Percentiles rank a stretch among this genome's conserved stretches.
phyloP scores from a whole-genome alignment of 495 filamentous ascomycete species.

The Sporormia fimetaria region DNA sequence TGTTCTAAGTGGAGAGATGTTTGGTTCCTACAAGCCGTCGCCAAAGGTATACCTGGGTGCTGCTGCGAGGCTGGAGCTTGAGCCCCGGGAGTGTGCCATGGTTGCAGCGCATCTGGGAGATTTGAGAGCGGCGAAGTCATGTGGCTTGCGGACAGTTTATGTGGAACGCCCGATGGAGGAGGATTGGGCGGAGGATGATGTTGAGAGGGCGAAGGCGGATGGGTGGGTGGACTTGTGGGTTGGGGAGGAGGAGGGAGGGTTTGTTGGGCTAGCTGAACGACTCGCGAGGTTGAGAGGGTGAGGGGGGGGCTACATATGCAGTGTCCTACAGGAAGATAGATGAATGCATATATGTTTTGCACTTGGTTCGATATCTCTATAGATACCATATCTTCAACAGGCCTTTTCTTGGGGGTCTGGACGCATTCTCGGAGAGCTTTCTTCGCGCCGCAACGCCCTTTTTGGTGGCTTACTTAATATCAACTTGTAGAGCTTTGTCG shows the following conservation, averaged over 20 bases:
- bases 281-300: too few species aligned
- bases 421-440: too few species aligned
- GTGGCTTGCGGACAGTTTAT: slow-evolving; percentile 60
- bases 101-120: slow-evolving; percentile 69
- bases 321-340: too few species aligned
- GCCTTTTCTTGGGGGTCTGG: too few species aligned
- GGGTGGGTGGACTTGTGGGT: slow-evolving; percentile 59
- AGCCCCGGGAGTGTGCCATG: slow-evolving; percentile 54
- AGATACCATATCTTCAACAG: too few species aligned
- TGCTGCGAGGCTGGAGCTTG: slow-evolving; percentile 43
- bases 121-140: slow-evolving; percentile 50
- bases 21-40: slow-evolving; percentile 68
- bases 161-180: slow-evolving; percentile 61
- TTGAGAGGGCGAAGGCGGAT: slow-evolving; percentile 42
- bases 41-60: slow-evolving; percentile 58
- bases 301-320: too few species aligned
- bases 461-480: too few species aligned
- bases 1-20: slow-evolving; percentile 55
- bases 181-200: slow-evolving; percentile 41
- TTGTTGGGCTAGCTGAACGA: too few species aligned
- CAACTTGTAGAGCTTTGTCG: too few species aligned
- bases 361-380: too few species aligned
- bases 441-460: too few species aligned
- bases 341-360: too few species aligned
- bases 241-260: slow-evolving; percentile 36